Conservation (phyloP, 352 stramenopile genomes). For the Pythium monospermum region DNA sequence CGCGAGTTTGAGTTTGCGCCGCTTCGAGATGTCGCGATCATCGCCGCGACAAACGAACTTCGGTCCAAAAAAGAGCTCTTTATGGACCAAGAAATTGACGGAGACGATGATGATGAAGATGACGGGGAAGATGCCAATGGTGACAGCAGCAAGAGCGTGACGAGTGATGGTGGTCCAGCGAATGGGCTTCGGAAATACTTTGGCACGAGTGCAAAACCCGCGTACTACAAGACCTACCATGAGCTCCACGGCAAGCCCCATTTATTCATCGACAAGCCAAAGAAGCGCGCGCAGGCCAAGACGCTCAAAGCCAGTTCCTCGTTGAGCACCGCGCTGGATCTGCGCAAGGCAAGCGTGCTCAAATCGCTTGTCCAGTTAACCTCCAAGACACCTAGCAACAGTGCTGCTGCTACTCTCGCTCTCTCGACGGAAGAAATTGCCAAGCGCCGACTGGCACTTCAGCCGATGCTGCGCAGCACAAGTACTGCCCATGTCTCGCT, state of each 20-base stretch:
- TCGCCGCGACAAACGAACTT: slow-evolving; percentile 22
- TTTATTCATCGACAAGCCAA: slow-evolving; percentile 37
- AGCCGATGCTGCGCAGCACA: slow-evolving; percentile 2
- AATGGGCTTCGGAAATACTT: slow-evolving; percentile 40
- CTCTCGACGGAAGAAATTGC: background rate
- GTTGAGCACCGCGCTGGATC: slow-evolving; percentile 12
- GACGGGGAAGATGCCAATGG: slow-evolving; percentile 1
- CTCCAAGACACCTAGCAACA: background rate
- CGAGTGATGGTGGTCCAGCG: background rate
- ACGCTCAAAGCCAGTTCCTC: slow-evolving; percentile 17
- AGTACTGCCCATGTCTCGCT: background rate
- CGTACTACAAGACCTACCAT: slow-evolving; percentile 56
- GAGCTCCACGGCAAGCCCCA: slow-evolving; percentile 55
- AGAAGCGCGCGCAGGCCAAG: slow-evolving; percentile 9
- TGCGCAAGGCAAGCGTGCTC: slow-evolving; percentile 15
- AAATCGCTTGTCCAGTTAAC: slow-evolving; percentile 5
- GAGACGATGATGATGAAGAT: slow-evolving; percentile 14
- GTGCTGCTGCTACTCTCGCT: background rate
- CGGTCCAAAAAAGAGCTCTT: slow-evolving; percentile 9
- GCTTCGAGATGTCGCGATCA: slow-evolving; percentile 30
- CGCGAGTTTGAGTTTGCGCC: slow-evolving; percentile 37
- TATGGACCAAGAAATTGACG: slow-evolving; percentile 17
- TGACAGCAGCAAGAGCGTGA: background rate
- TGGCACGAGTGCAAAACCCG: slow-evolving; percentile 27
- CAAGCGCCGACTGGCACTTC: slow-evolving; percentile 12